A percentile compares a stretch with the other conserved stretches of the same genome.
These are phyloP conservation scores for Fusarium austroafricanum DNA, from an alignment of 2,329 filamentous ascomycete species.

Conservation along the genomic window DNA sequence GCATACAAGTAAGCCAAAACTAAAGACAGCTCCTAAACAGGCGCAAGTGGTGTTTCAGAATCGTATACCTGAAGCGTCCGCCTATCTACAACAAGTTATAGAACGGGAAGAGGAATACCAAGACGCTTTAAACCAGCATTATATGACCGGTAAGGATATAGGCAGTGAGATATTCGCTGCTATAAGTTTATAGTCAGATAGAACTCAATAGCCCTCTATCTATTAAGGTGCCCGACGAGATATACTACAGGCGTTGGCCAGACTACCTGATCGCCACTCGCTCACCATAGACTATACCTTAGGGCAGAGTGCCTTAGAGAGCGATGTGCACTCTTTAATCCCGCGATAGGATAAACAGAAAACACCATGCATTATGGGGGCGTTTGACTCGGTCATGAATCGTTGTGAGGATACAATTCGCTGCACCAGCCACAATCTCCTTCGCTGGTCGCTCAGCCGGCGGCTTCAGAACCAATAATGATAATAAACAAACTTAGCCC, in stretches of 20 bases:
- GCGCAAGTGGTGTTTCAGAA: no score
- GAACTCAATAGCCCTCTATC: not conserved
- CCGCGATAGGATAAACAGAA: not conserved
- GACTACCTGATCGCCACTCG: not conserved
- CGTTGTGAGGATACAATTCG: not conserved
- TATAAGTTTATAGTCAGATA: not conserved
- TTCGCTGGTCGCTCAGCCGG: not conserved
- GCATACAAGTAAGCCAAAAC: no score
- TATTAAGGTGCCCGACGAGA: not conserved
- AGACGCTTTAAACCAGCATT: not conserved
- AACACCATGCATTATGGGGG: not conserved
- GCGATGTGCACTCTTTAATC: not conserved
- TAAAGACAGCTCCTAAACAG: no score
- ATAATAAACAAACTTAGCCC: not conserved
- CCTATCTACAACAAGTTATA: not conserved
- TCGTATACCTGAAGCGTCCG: not conserved
- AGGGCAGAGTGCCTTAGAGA: not conserved
- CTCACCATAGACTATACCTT: not conserved
- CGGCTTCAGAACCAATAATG: not conserved
- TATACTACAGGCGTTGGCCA: not conserved
- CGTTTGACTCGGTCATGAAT: not conserved
- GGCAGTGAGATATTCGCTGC: not conserved
- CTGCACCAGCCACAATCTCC: not conserved
- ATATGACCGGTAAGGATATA: not conserved
- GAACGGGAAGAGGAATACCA: not conserved